Percentiles rank a stretch among this genome's conserved stretches.
These are phyloP conservation scores for Metschnikowia colocasiae DNA, from an alignment of 805 yeast genomes.

Conservation along the genomic window DNA sequence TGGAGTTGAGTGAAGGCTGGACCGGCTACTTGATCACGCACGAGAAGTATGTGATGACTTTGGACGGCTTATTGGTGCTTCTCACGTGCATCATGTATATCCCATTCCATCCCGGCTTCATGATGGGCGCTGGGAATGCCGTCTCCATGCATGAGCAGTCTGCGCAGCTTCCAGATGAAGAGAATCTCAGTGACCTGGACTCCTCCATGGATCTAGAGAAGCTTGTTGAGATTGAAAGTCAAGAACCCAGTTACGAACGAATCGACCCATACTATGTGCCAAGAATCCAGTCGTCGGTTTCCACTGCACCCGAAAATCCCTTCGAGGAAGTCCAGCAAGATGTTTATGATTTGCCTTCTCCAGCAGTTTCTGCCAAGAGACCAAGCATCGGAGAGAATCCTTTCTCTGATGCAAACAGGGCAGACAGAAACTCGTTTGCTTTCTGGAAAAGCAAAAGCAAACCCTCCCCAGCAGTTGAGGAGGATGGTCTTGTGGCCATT, in stretches of 20 bases:
- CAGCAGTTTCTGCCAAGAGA: not conserved
- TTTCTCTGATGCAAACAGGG: not conserved
- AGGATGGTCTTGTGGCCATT: slow-evolving; percentile 11
- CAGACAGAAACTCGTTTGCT: not conserved
- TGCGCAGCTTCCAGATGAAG: not conserved
- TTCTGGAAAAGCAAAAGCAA: slow-evolving; percentile 2
- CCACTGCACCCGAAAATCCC: not conserved
- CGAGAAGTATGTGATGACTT: slow-evolving; percentile 38
- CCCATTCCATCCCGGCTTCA: slow-evolving; percentile 61
- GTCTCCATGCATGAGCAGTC: slow-evolving; percentile 7
- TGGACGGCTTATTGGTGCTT: slow-evolving; percentile 31
- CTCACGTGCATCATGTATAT: slow-evolving; percentile 31
- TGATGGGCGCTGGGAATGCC: slow-evolving; percentile 20
- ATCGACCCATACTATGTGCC: slow-evolving; percentile 11
- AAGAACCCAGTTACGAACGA: not conserved
- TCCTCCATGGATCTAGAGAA: not conserved
- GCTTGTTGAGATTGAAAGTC: not conserved
- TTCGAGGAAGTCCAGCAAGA: not conserved
- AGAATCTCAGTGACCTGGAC: slow-evolving; percentile 1
- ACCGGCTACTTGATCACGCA: slow-evolving; percentile 55
- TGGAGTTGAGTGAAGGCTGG: slow-evolving; percentile 75
- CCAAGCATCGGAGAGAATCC: not conserved
- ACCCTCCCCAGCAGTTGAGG: slow-evolving; percentile 1
- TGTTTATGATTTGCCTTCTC: not conserved
- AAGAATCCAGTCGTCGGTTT: not conserved